These are phyloP conservation scores for Colletotrichum tanaceti DNA, from an alignment of 2,329 filamentous ascomycete species.

Conservation along the genomic window DNA sequence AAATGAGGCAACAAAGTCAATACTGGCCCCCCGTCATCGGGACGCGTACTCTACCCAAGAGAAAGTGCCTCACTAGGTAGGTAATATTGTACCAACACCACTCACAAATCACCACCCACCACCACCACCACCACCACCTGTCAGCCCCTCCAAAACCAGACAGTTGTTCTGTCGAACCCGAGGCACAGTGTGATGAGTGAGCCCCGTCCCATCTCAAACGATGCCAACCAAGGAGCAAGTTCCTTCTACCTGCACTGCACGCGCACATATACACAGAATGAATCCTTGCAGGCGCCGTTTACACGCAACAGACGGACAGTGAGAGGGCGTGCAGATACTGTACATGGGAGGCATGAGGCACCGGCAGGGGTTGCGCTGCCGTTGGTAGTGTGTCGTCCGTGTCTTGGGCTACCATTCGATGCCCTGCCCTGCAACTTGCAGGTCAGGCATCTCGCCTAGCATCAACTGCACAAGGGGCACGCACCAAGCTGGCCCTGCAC, in stretches of 20 bases:
- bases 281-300: conserved; percentile 14
- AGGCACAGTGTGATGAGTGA: conserved; percentile 19
- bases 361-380: conserved; percentile 29
- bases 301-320: conserved; percentile 8
- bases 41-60: background rate
- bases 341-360: conserved; percentile 18
- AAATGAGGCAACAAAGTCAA: conserved; percentile 24
- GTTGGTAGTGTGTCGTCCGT: conserved; percentile 38
- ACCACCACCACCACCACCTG: background rate
- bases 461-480: background rate
- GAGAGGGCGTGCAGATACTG: conserved; percentile 21
- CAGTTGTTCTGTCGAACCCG: background rate
- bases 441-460: conserved; percentile 12
- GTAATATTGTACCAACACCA: too few species aligned
- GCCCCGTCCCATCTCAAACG: conserved; percentile 8
- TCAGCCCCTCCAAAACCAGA: background rate
- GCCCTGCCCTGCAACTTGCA: conserved; percentile 23
- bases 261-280: conserved; percentile 20
- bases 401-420: conserved; percentile 40
- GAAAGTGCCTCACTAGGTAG: conserved; percentile 4
- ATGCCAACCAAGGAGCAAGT: background rate
- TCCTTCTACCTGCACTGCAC: background rate
- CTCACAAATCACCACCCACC: background rate
- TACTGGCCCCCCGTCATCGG: conserved; percentile 22
- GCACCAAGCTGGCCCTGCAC: conserved; percentile 16